phyloP scores from a whole-genome alignment of 2,329 filamentous ascomycete genomes.

The Pseudocercospora ulei region DNA sequence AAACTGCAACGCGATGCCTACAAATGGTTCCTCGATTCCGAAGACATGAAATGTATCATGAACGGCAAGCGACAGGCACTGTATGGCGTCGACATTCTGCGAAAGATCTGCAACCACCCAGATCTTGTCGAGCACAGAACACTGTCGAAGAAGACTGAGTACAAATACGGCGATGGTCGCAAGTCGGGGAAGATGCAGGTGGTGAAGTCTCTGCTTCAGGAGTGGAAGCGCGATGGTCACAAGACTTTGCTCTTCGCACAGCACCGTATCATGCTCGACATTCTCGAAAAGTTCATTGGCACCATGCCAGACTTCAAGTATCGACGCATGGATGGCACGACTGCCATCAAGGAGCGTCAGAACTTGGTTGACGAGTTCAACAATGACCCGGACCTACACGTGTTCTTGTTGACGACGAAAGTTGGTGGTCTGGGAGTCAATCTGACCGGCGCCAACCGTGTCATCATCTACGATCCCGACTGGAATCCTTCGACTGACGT shows the following conservation, averaged over 20 bases:
- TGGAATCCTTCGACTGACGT: slow-evolving; percentile 98
- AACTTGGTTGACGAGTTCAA: slow-evolving; percentile 89
- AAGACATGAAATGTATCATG: slow-evolving; percentile 76
- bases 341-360: slow-evolving; percentile 79
- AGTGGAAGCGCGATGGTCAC: slow-evolving; percentile 87
- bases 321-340: slow-evolving; percentile 86
- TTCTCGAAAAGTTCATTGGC: slow-evolving; percentile 71
- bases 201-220: slow-evolving; percentile 71
- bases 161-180: slow-evolving; percentile 64
- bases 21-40: slow-evolving; percentile 66
- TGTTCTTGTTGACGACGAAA: slow-evolving; percentile 91
- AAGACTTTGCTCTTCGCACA: slow-evolving; percentile 91
- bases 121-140: slow-evolving; percentile 66
- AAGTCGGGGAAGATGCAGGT: slow-evolving; percentile 96
- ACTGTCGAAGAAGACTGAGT: slow-evolving; percentile 51
- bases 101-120: slow-evolving; percentile 97
- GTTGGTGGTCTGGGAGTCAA: slow-evolving; percentile 92
- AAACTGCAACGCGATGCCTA: slow-evolving; percentile 69
- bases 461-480: slow-evolving; percentile 97
- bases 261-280: slow-evolving; percentile 88
- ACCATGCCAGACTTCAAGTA: slow-evolving; percentile 62
- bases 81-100: slow-evolving; percentile 80
- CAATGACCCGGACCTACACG: slow-evolving; percentile 62
- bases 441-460: slow-evolving; percentile 83
- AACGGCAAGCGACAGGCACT: slow-evolving; percentile 66